These are phyloP conservation scores for Corymbia maculata DNA, from an alignment of 345 rosid genomes.

Conservation along the genomic window DNA sequence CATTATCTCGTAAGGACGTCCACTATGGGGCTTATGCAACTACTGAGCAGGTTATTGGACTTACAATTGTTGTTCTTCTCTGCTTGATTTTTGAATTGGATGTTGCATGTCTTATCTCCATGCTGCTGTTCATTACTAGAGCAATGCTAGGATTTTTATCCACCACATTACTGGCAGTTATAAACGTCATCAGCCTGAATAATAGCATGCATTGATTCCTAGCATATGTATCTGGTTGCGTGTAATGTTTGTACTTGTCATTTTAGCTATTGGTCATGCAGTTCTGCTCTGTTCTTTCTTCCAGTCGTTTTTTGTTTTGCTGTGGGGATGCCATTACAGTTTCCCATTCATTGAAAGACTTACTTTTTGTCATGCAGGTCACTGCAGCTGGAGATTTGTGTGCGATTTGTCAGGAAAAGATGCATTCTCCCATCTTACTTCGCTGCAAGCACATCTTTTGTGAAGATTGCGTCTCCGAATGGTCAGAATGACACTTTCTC, in stretches of 20 bases:
- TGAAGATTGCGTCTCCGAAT: slow-evolving; percentile 97
- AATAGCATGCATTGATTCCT: neutral
- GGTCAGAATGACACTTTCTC: slow-evolving; percentile 35
- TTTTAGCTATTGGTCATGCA: neutral
- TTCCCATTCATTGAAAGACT: neutral
- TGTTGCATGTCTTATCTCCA: neutral
- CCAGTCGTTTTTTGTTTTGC: neutral
- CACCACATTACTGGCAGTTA: neutral
- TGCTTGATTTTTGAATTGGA: neutral
- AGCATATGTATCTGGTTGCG: neutral
- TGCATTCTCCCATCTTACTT: slow-evolving; percentile 92
- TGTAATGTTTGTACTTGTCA: neutral
- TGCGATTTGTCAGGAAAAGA: slow-evolving; percentile 98
- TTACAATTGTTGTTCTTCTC: neutral
- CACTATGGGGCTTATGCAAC: slow-evolving; percentile 98
- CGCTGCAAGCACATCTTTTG: slow-evolving; percentile 97
- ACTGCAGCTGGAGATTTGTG: slow-evolving; percentile 91
- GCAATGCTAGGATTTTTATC: neutral
- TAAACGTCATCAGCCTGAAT: neutral
- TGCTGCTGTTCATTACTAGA: neutral
- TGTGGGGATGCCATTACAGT: neutral
- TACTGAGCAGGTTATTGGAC: slow-evolving; percentile 70
- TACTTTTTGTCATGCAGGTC: slow-evolving; percentile 40
- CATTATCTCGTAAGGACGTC: slow-evolving; percentile 87
- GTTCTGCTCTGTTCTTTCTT: neutral